Evolutionary conservation across 257 asterid species (phyloP).

Genomic region (Nicotiana undulata): DNA sequence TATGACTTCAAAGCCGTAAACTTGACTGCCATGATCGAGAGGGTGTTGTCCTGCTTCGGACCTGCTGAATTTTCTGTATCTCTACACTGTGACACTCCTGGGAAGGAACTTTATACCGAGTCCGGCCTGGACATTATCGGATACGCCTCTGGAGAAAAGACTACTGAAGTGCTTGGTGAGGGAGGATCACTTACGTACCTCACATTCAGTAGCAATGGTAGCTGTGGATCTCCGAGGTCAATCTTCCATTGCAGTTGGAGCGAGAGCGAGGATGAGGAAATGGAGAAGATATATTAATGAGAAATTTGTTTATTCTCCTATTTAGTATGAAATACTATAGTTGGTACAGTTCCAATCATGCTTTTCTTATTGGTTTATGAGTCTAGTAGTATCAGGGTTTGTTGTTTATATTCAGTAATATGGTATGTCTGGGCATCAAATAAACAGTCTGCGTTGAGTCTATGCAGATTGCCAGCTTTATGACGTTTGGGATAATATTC

Average conservation of each 20-base stretch:
- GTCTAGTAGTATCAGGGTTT: neutral
- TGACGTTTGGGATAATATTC: neutral
- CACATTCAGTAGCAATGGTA: conserved; percentile 29
- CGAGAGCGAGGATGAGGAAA: conserved; percentile 6
- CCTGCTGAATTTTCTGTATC: conserved; percentile 67
- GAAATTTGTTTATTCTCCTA: neutral
- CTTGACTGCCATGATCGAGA: conserved; percentile 38
- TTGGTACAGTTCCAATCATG: neutral
- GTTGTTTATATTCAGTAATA: neutral
- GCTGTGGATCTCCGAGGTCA: conserved; percentile 67
- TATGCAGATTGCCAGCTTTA: neutral
- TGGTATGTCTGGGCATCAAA: neutral
- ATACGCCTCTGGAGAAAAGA: conserved; percentile 43
- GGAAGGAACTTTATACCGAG: conserved; percentile 24
- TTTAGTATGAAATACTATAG: neutral
- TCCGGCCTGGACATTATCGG: conserved; percentile 26
- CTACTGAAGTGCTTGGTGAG: conserved; percentile 36
- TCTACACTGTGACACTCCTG: conserved; percentile 41
- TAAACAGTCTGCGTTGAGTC: neutral
- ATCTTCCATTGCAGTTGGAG: conserved; percentile 43
- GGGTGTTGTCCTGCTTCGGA: conserved; percentile 67
- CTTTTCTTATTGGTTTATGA: neutral
- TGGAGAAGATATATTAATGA: neutral
- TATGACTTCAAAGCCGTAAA: conserved; percentile 42
- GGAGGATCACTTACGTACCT: conserved; percentile 47